Evolutionary conservation across 1,139 yeast species (phyloP).

Genomic region (Blastobotrys petasosporus): DNA sequence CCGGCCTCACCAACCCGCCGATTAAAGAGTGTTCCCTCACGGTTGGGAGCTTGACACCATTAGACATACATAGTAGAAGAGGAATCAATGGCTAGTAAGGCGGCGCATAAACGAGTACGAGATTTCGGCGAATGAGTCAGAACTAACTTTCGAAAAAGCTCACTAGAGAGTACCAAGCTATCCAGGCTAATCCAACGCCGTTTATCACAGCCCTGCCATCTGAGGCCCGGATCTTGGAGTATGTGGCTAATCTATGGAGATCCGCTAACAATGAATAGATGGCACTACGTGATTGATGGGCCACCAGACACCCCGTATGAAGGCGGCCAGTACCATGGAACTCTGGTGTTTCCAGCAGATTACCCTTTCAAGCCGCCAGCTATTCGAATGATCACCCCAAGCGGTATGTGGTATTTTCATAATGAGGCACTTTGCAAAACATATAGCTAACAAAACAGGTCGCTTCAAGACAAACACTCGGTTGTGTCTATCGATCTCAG

Average conservation of each 20-base stretch:
- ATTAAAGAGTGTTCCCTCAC: too few species aligned
- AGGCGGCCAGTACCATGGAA: constrained; percentile 87
- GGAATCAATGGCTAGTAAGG: constrained; percentile 32
- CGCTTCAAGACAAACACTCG: constrained; percentile 73
- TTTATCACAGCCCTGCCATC: constrained; percentile 77
- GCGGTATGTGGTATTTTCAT: constrained; percentile 31
- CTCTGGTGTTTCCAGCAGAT: constrained; percentile 73
- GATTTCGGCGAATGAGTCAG: not conserved
- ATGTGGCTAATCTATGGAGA: constrained; percentile 32
- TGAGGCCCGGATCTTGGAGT: constrained; percentile 63
- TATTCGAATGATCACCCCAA: constrained; percentile 84
- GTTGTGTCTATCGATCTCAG: constrained; percentile 82
- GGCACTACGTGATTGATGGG: constrained; percentile 79
- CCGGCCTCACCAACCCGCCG: too few species aligned
- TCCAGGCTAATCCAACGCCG: constrained; percentile 74
- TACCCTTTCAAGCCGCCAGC: constrained; percentile 94
- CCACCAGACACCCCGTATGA: constrained; percentile 83
- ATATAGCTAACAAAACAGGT: constrained; percentile 32
- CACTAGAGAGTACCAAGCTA: constrained; percentile 70
- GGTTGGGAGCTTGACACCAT: not conserved
- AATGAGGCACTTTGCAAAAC: constrained; percentile 32
- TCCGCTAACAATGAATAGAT: constrained; percentile 24
- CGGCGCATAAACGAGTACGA: constrained; percentile 33
- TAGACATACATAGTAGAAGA: not conserved
- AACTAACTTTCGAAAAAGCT: constrained; percentile 31